These are phyloP conservation scores for Aureobasidium namibiae DNA, from an alignment of 2,329 filamentous ascomycete genomes.

Conservation along the genomic window DNA sequence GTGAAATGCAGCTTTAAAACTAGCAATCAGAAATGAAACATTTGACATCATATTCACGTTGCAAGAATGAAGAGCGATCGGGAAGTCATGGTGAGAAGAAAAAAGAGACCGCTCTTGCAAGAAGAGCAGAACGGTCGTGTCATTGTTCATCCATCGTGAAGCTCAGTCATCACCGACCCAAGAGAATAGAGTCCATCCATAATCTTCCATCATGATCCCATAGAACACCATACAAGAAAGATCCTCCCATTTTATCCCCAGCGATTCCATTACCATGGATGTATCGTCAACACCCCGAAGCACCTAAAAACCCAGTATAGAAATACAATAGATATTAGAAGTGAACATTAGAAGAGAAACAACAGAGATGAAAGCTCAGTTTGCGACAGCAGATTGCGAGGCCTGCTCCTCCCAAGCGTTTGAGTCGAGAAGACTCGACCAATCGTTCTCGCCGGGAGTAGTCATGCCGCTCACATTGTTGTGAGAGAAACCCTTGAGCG, in stretches of 20 bases:
- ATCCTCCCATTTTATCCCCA: constrained; percentile 5
- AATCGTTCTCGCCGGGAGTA: constrained; percentile 20
- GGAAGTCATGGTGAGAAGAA: background rate
- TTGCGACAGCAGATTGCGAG: constrained; percentile 6
- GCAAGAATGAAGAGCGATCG: too few relatives aligned
- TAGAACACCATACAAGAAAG: background rate
- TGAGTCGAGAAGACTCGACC: constrained; percentile 22
- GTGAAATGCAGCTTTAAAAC: background rate
- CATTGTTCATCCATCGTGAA: background rate
- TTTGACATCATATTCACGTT: background rate
- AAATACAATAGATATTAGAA: background rate
- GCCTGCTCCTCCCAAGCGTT: constrained; percentile 17
- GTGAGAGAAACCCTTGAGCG: constrained; percentile 19
- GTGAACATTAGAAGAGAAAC: background rate
- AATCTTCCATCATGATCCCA: background rate
- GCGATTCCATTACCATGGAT: background rate
- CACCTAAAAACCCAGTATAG: background rate
- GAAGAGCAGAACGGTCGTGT: background rate
- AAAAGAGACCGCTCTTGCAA: background rate
- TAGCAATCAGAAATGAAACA: background rate
- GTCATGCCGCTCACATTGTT: constrained; percentile 18
- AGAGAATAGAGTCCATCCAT: background rate
- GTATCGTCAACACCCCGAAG: background rate
- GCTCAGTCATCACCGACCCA: background rate
- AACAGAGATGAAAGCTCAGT: background rate